Conservation (phyloP, 352 stramenopile genomes). For the Achlya hypogyna region DNA sequence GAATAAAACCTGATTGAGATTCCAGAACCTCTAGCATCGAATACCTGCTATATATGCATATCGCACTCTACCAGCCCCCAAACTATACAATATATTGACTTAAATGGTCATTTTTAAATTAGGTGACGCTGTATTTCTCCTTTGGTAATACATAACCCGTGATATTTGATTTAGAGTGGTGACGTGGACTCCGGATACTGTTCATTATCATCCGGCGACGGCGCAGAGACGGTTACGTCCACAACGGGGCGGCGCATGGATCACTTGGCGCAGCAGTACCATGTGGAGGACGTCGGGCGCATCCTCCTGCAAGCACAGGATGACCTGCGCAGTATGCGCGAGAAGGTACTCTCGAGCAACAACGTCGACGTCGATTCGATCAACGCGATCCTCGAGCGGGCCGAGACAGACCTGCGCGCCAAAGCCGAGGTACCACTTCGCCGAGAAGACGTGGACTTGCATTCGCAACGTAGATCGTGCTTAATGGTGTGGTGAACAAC, state of each 20-base stretch:
- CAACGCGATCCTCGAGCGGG: constrained; percentile 59
- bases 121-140: background rate
- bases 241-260: constrained; percentile 35
- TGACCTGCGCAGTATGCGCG: constrained; percentile 58
- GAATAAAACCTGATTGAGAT: too few species aligned
- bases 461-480: constrained; percentile 30
- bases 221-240: background rate
- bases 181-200: background rate
- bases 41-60: too few species aligned
- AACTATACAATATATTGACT: too few species aligned
- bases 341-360: constrained; percentile 47
- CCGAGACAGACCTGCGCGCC: constrained; percentile 55
- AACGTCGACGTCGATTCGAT: constrained; percentile 30
- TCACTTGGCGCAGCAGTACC: constrained; percentile 62
- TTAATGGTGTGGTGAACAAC: constrained; percentile 53
- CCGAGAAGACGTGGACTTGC: background rate
- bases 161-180: background rate
- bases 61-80: too few species aligned
- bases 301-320: constrained; percentile 77
- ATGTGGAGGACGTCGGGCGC: constrained; percentile 72
- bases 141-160: background rate
- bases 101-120: too few species aligned
- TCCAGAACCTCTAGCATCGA: too few species aligned
- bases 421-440: constrained; percentile 43
- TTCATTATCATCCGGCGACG: background rate